Evolutionary conservation across 1,284 basidiomycete genomes (phyloP), one percentile per base, ranked within the genome.

Genomic region (Meira nashicola): DNA sequence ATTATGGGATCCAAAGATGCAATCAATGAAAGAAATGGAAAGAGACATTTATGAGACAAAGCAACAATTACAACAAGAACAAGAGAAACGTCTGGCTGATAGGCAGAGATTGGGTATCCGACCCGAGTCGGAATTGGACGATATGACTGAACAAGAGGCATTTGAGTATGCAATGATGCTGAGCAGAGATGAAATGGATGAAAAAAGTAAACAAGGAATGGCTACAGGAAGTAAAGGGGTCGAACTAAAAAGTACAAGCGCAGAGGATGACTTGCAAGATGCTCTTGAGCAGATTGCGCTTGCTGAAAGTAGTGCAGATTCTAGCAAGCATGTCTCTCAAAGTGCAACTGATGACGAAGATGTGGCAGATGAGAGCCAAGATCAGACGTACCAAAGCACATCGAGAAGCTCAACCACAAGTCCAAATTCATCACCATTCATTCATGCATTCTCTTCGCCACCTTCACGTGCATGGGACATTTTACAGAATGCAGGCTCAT

Each of bases 161-260:
- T 80, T 92, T 19, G 87, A 89, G 67, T 92, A 92, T 70, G 83
- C 86, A 0, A 77, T 92, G 55, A 90, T 92, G 89, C 83, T 92
- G 59, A 90, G 88, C 63, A 84, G 87, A 5, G 90, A 92, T 39
- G 88, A 91, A 72, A 85, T 85, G 23, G 80, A 82, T 58, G 52
- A 37, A 33, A 41, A 57, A 23, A 21, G 62, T 2, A 62, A 52
- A 43, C 60, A 59, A 39, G 55, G 57, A 17, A 57, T 28, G 15
- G 37, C 52, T 23, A n/a, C 21, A 41, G 47, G 21, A 19, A 23
- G 39, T 17, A 50, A 51, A 21, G 47, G 10, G 19, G 38, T 19
- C 1, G 28, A 37, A 11, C 19, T 33, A 33, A 33, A 8, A 33
- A 43, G 39, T 21, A 14, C 17, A 28, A 41, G 19, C 39, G 39